phyloP scores from a whole-genome alignment of 2,329 filamentous ascomycete genomes.

The Aspergillus texensis region DNA sequence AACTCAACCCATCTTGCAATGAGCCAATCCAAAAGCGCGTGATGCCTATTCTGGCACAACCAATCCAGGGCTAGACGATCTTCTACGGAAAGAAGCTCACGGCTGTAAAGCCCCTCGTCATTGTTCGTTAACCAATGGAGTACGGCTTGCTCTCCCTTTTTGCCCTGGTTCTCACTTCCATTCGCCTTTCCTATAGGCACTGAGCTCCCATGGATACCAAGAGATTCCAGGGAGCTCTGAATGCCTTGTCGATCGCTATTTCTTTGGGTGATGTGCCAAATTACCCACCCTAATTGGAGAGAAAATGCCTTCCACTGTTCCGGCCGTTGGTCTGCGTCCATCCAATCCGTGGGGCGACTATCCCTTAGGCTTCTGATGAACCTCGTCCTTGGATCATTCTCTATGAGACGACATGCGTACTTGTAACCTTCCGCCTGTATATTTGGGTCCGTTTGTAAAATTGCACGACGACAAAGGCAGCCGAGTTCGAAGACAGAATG shows the following conservation, averaged over 20 bases:
- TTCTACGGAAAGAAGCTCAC: not conserved
- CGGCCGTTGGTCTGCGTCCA: not conserved
- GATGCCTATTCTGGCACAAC: constrained; percentile 12
- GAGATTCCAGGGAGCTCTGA: constrained; percentile 4
- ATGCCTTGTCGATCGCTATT: constrained; percentile 4
- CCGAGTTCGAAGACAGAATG: constrained; percentile 29
- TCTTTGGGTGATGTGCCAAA: constrained; percentile 24
- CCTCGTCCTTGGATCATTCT: constrained; percentile 13
- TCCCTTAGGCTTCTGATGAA: constrained; percentile 13
- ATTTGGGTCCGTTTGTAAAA: constrained; percentile 16
- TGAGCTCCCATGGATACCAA: constrained; percentile 4
- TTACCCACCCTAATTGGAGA: constrained; percentile 29
- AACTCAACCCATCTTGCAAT: constrained; percentile 19
- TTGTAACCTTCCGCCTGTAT: constrained; percentile 17
- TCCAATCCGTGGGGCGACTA: constrained; percentile 12
- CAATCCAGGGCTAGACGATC: constrained; percentile 17
- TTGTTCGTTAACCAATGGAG: constrained; percentile 22
- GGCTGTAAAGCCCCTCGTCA: too few relatives aligned
- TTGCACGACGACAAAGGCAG: constrained; percentile 28
- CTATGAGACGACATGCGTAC: constrained; percentile 6
- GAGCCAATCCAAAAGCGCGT: constrained; percentile 23
- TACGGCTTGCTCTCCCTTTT: constrained; percentile 6
- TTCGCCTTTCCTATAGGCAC: not conserved
- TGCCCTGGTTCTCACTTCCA: not conserved
- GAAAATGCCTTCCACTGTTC: constrained; percentile 24